Percentiles rank a stretch among this genome's conserved stretches.
phyloP scores from a whole-genome alignment of 2,329 filamentous ascomycete species.

The Paecilomyces dactylethromorphus region DNA sequence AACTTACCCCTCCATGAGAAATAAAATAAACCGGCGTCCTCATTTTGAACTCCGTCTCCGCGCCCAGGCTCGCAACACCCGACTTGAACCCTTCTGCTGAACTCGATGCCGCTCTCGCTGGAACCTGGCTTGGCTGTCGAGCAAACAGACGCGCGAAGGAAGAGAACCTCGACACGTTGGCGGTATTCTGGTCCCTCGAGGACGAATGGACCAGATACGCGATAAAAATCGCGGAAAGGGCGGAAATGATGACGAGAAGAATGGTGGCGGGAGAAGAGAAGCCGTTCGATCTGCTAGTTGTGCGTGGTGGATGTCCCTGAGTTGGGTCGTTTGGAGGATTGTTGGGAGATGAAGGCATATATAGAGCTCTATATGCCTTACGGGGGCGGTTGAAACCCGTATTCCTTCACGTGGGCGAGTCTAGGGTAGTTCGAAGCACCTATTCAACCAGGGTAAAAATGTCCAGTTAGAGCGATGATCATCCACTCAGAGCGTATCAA shows the following conservation, averaged over 20 bases:
- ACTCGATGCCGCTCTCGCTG: neutral
- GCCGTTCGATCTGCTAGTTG: neutral
- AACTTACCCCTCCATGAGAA: conserved; percentile 41
- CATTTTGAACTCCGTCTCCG: conserved; percentile 11
- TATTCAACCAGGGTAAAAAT: too few species aligned
- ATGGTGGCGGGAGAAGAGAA: neutral
- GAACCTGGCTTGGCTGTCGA: neutral
- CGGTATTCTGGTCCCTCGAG: neutral
- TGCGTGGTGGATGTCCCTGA: neutral
- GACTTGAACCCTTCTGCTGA: neutral
- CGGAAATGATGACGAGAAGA: conserved; percentile 11
- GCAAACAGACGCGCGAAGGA: neutral
- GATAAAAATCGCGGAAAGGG: conserved; percentile 14
- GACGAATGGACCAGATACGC: conserved; percentile 4
- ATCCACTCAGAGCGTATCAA: too few species aligned
- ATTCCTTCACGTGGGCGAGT: too few species aligned
- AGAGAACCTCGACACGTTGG: neutral
- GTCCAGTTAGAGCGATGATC: too few species aligned
- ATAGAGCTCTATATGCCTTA: neutral
- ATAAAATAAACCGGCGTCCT: conserved; percentile 49
- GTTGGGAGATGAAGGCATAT: neutral
- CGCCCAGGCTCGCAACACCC: neutral
- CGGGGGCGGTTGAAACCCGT: too few species aligned
- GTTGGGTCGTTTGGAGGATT: neutral
- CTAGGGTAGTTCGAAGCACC: too few species aligned